Evolutionary conservation across 108 stramenopile genomes (phyloP), one percentile per base, ranked within the genome.

Genomic region (Nitzschia inconspicua): DNA sequence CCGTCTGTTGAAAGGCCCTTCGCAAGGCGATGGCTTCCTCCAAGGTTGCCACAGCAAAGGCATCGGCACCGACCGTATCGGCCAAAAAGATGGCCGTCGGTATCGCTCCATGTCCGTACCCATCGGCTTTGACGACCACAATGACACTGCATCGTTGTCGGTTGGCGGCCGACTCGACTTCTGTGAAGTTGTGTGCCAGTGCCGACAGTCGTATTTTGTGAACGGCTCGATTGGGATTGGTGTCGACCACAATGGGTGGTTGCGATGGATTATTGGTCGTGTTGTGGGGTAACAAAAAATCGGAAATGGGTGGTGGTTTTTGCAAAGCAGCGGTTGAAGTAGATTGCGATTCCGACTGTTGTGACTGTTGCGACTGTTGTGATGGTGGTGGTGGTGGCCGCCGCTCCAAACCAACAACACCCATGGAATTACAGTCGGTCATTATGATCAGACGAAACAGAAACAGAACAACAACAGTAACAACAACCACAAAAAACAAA

Each of bases 81-180:
- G 76, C 71, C 10, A 88, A 54, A 66, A 73, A 78, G 27, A 76
- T 34, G 2, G 88, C 82, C 7, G 84, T 76, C 19, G 58, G 67
- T 30, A 79, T 65, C 4, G 79, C 73, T 8, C 88, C 88, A 47
- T 89, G 88, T 7, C 88, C 88, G 42, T 89, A 89, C 3, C 82
- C 84, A 66, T 89, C 85, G n/a, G 88, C 88, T 49, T 89, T 89
- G 29, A 83, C 75, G 9, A 89, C 88, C 4, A 69, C 68, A 44
- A 89, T 85, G 13, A 86, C 85, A 3, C 62, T 63, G 51, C 86
- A 88, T 31, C 65, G 56, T 56, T 88, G 86, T 11, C 64, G 66
- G 30, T 63, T 65, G 0, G 86, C 83, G 9, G 77, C 75, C 9
- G 77, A 66, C 57, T 76, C 70, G 26, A 87, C 73, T 32, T 54